Percentiles rank a stretch among this genome's conserved stretches.
Conservation (phyloP, 2,329 filamentous ascomycete species). For the Chaetoscypha palmicola region DNA sequence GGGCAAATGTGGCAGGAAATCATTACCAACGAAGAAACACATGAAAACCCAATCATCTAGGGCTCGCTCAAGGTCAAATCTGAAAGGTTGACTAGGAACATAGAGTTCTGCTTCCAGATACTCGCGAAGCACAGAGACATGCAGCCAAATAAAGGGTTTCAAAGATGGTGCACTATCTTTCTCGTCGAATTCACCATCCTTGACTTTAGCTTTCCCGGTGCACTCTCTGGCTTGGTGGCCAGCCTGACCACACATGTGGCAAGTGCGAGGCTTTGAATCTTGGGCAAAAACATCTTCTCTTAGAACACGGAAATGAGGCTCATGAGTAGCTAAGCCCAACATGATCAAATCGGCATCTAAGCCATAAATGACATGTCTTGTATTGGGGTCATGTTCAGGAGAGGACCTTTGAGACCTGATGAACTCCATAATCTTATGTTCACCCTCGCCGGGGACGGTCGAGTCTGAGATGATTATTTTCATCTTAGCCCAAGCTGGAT, state of each 20-base stretch:
- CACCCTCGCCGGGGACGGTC: constrained; percentile 93
- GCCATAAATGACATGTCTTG: constrained; percentile 95
- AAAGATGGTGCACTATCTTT: constrained; percentile 63
- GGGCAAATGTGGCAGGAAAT: constrained; percentile 95
- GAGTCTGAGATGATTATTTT: constrained; percentile 99
- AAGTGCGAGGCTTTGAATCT: constrained; percentile 73
- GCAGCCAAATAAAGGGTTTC: constrained; percentile 98
- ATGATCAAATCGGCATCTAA: constrained; percentile 98
- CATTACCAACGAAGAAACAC: constrained; percentile 98
- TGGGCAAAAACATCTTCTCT: constrained; percentile 96
- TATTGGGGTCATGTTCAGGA: constrained; percentile 91
- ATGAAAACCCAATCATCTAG: constrained; percentile 99
- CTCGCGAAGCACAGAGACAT: constrained; percentile 84
- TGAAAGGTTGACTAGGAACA: constrained; percentile 75
- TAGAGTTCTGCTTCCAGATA: constrained; percentile 87
- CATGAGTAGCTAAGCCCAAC: constrained; percentile 93
- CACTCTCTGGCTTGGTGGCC: constrained; percentile 88
- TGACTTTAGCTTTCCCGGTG: constrained; percentile 69
- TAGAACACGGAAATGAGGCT: constrained; percentile 91
- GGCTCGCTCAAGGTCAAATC: constrained; percentile 87
- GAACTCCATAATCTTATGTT: constrained; percentile 99
- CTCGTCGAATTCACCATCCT: constrained; percentile 72
- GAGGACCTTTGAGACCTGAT: constrained; percentile 87
- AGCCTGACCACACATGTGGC: constrained; percentile 83
- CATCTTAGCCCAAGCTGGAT: constrained; percentile 89